phyloP scores from a whole-genome alignment of 176 grass and related monocot species.

The Carex littledalei region DNA sequence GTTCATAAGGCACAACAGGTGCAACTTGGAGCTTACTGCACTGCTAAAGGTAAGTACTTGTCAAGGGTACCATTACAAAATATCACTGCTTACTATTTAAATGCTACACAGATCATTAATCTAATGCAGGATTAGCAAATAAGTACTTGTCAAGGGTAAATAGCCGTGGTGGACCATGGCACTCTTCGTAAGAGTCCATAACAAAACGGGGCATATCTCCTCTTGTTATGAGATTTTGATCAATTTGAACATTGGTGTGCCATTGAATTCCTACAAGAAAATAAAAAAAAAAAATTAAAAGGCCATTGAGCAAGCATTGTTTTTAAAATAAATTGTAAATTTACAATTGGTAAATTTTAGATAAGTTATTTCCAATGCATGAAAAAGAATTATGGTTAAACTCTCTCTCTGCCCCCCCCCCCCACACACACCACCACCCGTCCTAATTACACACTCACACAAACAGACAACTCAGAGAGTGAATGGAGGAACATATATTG shows the following conservation, averaged over 20 bases:
- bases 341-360: neutral
- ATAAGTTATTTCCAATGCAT: neutral
- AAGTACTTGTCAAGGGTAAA: conserved; percentile 93
- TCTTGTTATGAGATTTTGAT: conserved; percentile 81
- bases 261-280: conserved; percentile 53
- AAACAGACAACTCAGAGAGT: neutral
- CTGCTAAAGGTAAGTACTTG: neutral
- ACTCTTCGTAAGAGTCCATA: conserved; percentile 99
- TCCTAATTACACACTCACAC: neutral
- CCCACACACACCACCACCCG: neutral
- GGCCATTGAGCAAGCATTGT: neutral
- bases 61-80: neutral
- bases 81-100: neutral
- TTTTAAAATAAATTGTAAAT: neutral
- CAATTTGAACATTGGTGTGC: conserved; percentile 66
- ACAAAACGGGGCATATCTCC: conserved; percentile 99
- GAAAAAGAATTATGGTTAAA: neutral
- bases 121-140: neutral
- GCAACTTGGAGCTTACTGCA: neutral
- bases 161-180: conserved; percentile 70
- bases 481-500: neutral
- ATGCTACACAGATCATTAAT: neutral
- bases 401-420: too few species aligned
- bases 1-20: neutral
- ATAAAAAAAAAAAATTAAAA: neutral